These are phyloP conservation scores for Zalaria sp. DNA, from an alignment of 2,329 filamentous ascomycete genomes.

Conservation along the genomic window DNA sequence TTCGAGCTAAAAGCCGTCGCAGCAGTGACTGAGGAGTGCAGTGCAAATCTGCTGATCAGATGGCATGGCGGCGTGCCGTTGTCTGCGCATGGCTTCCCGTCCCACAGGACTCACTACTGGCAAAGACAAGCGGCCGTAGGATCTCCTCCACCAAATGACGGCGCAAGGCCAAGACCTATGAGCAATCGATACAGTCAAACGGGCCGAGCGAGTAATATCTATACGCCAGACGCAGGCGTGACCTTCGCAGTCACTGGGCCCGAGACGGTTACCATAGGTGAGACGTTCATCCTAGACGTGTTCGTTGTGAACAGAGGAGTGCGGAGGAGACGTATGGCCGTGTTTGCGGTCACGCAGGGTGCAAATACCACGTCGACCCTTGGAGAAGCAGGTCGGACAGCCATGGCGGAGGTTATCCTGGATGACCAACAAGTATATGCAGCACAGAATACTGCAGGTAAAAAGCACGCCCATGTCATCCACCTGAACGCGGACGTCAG, in stretches of 20 bases:
- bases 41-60: not conserved
- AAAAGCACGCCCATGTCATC: slow-evolving; percentile 52
- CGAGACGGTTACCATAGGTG: slow-evolving; percentile 43
- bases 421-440: slow-evolving; percentile 61
- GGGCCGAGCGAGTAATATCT: no score
- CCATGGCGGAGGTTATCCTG: slow-evolving; percentile 45
- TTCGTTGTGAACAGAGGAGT: slow-evolving; percentile 59
- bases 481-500: slow-evolving; percentile 60
- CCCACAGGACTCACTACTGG: not conserved
- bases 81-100: not conserved
- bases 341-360: slow-evolving; percentile 53
- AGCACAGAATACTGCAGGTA: slow-evolving; percentile 50
- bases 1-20: not conserved
- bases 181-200: no score
- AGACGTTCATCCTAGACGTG: slow-evolving; percentile 57
- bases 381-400: no score
- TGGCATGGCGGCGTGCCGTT: not conserved
- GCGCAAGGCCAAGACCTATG: no score
- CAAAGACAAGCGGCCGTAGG: not conserved
- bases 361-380: slow-evolving; percentile 32
- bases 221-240: slow-evolving; percentile 46
- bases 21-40: not conserved
- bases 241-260: slow-evolving; percentile 61
- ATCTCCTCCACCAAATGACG: no score
- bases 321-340: slow-evolving; percentile 50